Percentiles rank a stretch among this genome's conserved stretches.
These are phyloP conservation scores for Mucor saturninus DNA, from an alignment of 371 early-diverging fungal species.

Conservation along the genomic window DNA sequence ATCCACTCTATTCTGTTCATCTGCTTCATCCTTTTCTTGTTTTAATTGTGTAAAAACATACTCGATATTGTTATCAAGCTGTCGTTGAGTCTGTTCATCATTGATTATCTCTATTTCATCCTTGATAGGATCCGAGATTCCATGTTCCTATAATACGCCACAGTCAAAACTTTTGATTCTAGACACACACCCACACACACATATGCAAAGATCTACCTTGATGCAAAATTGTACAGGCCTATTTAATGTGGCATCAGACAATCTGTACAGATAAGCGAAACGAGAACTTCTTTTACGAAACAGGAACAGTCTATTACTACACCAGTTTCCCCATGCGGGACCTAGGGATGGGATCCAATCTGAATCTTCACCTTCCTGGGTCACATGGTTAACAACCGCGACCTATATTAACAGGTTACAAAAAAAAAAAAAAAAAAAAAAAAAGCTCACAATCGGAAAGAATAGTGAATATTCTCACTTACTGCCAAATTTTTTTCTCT, in stretches of 20 bases:
- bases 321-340: conserved; percentile 26
- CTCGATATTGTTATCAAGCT: background rate
- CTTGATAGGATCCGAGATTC: background rate
- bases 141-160: background rate
- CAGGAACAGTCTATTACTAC: conserved; percentile 26
- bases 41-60: background rate
- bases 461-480: background rate
- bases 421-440: background rate
- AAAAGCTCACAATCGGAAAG: background rate
- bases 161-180: too few relatives aligned
- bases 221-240: conserved; percentile 24
- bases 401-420: conserved; percentile 3
- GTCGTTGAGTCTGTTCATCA: background rate
- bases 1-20: background rate
- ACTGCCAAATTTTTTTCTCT: background rate
- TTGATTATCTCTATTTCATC: background rate
- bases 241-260: conserved; percentile 5
- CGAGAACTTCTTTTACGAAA: conserved; percentile 13
- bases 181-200: too few relatives aligned
- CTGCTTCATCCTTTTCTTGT: background rate
- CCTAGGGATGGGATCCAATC: conserved; percentile 28
- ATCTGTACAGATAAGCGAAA: conserved; percentile 26
- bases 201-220: conserved; percentile 5
- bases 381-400: conserved; percentile 28
- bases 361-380: conserved; percentile 9